A percentile compares a stretch with the other conserved stretches of the same genome.
Evolutionary conservation across 768 basidiomycete species (phyloP).

Genomic region (Dictyophora rubrovolvata): DNA sequence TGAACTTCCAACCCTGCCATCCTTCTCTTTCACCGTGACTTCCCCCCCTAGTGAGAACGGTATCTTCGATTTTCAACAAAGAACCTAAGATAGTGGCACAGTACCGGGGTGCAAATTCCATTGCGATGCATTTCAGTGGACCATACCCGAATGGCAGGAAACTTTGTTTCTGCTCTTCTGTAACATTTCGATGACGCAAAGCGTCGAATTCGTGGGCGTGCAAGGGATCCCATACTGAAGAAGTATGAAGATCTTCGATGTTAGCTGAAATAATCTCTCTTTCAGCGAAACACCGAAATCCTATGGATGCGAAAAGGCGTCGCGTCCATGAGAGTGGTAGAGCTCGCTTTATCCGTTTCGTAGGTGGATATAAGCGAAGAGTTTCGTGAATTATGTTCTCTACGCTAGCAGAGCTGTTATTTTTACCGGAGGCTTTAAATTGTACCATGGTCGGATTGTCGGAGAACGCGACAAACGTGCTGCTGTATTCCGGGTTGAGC

Average conservation of each 20-base stretch:
- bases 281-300: slow-evolving; percentile 16
- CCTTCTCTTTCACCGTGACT: slow-evolving; percentile 29
- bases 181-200: slow-evolving; percentile 23
- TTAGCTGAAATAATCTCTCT: slow-evolving; percentile 22
- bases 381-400: slow-evolving; percentile 32
- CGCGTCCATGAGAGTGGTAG: slow-evolving; percentile 5
- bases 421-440: slow-evolving; percentile 18
- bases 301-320: slow-evolving; percentile 9
- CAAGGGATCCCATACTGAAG: slow-evolving; percentile 29
- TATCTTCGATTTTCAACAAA: slow-evolving; percentile 26
- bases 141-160: slow-evolving; percentile 41
- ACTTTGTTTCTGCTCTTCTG: slow-evolving; percentile 14
- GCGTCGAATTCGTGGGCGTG: slow-evolving; percentile 33
- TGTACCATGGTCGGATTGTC: slow-evolving; percentile 19
- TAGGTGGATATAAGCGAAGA: slow-evolving; percentile 43
- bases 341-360: slow-evolving; percentile 32
- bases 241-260: slow-evolving; percentile 25
- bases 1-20: slow-evolving; percentile 35
- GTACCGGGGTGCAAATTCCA: slow-evolving; percentile 41
- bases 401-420: slow-evolving; percentile 20
- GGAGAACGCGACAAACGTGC: slow-evolving; percentile 29
- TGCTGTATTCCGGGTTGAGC: slow-evolving; percentile 16
- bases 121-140: slow-evolving; percentile 36
- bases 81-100: slow-evolving; percentile 38
- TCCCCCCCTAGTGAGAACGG: slow-evolving; percentile 20